Evolutionary conservation across 495 filamentous ascomycete genomes (phyloP), one percentile per base, ranked within the genome.

Genomic region (Podospora conica): DNA sequence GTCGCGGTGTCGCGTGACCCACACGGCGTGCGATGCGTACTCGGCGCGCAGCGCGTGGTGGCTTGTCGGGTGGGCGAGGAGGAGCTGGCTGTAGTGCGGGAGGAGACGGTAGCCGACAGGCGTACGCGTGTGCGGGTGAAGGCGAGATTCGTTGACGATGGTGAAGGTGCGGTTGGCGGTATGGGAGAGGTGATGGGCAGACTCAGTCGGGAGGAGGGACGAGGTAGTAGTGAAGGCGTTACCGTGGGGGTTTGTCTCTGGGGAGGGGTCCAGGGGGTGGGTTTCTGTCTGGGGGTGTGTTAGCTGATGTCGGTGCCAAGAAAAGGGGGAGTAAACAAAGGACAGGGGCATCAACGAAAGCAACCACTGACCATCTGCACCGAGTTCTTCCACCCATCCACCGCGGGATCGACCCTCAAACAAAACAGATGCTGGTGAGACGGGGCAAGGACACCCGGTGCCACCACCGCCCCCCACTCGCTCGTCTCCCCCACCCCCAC

Each of bases 401-500:
- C 83, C n/a, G 84, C 83, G 1, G 91, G 91, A 73, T 95, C 91
- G 10, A 96, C 81, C 12, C 91, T 89, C 8, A 94, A 84, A 2
- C 88, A 91, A 77, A 96, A 93, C 74, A 94, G 89, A 77, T 96
- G 91, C 70, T 96, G 91, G 68, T 96, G 91, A 85, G 57, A 84
- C 67, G 63, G 74, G 74, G 75, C 90, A 58, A 94, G 83, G 15
- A 91, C 90, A 1, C 91, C 91, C 0, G 91, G 91, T 60, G 90
- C 87, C 11, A 96, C 89, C 55, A 92, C 83, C 0, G 91, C 93
- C 24, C 91, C 91, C 82, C 88, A 94, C 27, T 90, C 88, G 3
- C 24, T 63, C 23, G 48, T 18, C 21, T 54, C 21, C 24, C 84
- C 81, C 84, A 86, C 9, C 84, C 85, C 57, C 66, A 94, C 90